Evolutionary conservation across 1,139 yeast genomes (phyloP).

Genomic region (Geotrichum bryndzae): DNA sequence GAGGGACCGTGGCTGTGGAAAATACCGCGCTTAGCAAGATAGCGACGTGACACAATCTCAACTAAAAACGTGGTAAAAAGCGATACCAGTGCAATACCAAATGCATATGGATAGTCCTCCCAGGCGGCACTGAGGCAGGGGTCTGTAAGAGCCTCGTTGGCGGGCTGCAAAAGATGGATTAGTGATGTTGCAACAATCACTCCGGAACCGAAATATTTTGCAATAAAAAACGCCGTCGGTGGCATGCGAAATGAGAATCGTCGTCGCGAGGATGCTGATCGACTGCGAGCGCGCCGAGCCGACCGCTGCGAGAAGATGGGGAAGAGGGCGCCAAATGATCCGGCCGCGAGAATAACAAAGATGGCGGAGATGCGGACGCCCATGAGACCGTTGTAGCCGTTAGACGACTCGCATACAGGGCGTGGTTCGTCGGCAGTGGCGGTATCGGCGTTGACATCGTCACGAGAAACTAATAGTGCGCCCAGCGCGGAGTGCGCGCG

Average conservation of each 20-base stretch:
- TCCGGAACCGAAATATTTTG: slow-evolving; percentile 87
- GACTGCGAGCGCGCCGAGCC: slow-evolving; percentile 5
- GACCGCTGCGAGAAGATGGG: slow-evolving; percentile 35
- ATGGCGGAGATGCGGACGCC: slow-evolving; percentile 71
- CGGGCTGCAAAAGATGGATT: slow-evolving; percentile 78
- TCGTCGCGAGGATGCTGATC: background rate
- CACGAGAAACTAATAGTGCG: background rate
- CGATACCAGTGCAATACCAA: slow-evolving; percentile 48
- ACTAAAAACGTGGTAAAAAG: slow-evolving; percentile 33
- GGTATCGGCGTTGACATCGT: background rate
- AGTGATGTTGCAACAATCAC: slow-evolving; percentile 87
- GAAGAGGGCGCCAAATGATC: slow-evolving; percentile 48
- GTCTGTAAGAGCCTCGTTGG: slow-evolving; percentile 48
- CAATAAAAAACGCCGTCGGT: slow-evolving; percentile 55
- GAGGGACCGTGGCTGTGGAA: slow-evolving; percentile 29
- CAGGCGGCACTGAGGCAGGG: slow-evolving; percentile 54
- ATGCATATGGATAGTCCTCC: slow-evolving; percentile 57
- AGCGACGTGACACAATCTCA: slow-evolving; percentile 28
- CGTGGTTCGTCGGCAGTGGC: background rate
- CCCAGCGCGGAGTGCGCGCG: background rate
- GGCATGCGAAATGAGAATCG: slow-evolving; percentile 41
- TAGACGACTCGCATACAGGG: slow-evolving; percentile 23
- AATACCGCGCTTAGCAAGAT: slow-evolving; percentile 27
- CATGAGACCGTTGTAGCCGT: slow-evolving; percentile 42
- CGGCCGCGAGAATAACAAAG: slow-evolving; percentile 59